These are phyloP conservation scores for Xylaria sp. DNA, from an alignment of 2,329 filamentous ascomycete species.

Conservation along the genomic window DNA sequence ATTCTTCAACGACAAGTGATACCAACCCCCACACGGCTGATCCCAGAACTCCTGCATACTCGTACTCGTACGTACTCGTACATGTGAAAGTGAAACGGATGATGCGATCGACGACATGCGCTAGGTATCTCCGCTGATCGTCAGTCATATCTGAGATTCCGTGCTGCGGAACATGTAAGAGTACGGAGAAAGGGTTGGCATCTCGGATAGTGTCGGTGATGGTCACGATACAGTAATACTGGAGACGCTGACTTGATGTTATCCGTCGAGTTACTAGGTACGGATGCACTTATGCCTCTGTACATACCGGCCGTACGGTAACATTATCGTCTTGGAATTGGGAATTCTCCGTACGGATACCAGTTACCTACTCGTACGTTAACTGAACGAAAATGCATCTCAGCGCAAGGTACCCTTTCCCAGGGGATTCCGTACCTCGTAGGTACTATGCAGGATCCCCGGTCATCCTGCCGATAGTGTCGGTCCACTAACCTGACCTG, in stretches of 20 bases:
- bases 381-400: too few relatives aligned
- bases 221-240: neutral
- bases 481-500: neutral
- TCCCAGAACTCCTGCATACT: neutral
- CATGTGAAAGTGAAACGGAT: neutral
- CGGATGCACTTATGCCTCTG: too few relatives aligned
- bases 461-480: too few relatives aligned
- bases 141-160: neutral
- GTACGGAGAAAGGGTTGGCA: neutral
- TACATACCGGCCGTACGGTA: too few relatives aligned
- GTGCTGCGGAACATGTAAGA: neutral
- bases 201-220: neutral
- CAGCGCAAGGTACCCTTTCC: too few relatives aligned
- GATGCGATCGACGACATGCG: slow-evolving; percentile 1
- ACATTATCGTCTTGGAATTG: too few relatives aligned
- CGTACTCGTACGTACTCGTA: too few relatives aligned
- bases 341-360: too few relatives aligned
- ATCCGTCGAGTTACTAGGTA: too few relatives aligned
- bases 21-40: neutral
- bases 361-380: too few relatives aligned
- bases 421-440: too few relatives aligned
- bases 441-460: too few relatives aligned
- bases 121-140: neutral
- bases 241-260: neutral
- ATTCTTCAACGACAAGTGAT: neutral